phyloP scores from a whole-genome alignment of 192 early-diverging fungal genomes.

The Coemansia sp. region DNA sequence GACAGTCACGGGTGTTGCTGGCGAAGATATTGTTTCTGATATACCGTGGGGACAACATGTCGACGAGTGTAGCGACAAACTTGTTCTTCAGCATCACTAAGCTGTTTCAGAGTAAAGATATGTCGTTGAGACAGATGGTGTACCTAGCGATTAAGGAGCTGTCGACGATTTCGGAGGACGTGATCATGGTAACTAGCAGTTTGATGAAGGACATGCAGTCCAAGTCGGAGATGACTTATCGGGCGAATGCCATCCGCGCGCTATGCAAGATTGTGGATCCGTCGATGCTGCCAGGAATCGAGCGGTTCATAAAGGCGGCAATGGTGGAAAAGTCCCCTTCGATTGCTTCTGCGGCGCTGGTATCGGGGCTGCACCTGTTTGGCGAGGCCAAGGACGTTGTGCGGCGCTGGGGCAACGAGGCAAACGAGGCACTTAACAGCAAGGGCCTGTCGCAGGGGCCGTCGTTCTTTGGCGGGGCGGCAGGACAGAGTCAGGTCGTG shows the following conservation, averaged over 20 bases:
- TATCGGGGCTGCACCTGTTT: slow-evolving; percentile 88
- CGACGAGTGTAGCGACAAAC: slow-evolving; percentile 95
- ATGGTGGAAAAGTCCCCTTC: slow-evolving; percentile 93
- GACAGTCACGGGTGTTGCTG: slow-evolving; percentile 88
- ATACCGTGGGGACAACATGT: slow-evolving; percentile 84
- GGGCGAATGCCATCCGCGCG: slow-evolving; percentile 94
- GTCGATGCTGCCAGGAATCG: slow-evolving; percentile 93
- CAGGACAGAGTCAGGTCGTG: slow-evolving; percentile 33
- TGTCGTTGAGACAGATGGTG: slow-evolving; percentile 93
- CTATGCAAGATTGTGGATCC: slow-evolving; percentile 94
- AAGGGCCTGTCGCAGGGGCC: slow-evolving; percentile 62
- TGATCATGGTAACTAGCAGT: slow-evolving; percentile 95
- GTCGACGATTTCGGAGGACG: slow-evolving; percentile 88
- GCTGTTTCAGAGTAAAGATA: slow-evolving; percentile 95
- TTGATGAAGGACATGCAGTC: slow-evolving; percentile 97
- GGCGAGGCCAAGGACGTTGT: slow-evolving; percentile 84
- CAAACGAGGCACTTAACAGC: slow-evolving; percentile 87
- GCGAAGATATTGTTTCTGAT: slow-evolving; percentile 94
- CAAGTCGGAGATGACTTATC: slow-evolving; percentile 86
- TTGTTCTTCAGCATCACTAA: slow-evolving; percentile 97
- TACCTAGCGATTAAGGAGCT: slow-evolving; percentile 98
- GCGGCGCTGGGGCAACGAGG: slow-evolving; percentile 96
- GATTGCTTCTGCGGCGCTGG: slow-evolving; percentile 88
- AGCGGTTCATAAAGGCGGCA: slow-evolving; percentile 93
- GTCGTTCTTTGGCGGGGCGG: slow-evolving; percentile 49